Conservation (phyloP, 1,139 yeast species). For the Groenewaldozyma auringiensis region DNA sequence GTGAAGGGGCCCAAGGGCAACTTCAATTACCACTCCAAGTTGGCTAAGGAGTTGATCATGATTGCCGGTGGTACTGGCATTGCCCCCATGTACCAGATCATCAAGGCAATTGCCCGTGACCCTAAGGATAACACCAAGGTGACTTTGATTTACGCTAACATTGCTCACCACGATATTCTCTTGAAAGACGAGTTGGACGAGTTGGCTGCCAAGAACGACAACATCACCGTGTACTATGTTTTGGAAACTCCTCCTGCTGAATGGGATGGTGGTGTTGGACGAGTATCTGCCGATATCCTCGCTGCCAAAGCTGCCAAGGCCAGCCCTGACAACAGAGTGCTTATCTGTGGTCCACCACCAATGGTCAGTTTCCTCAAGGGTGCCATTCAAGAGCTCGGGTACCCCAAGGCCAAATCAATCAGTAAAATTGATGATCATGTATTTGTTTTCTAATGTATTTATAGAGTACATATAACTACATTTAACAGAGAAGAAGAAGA, state of each 20-base stretch:
- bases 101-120: constrained; percentile 42
- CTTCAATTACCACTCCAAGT: constrained; percentile 76
- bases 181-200: constrained; percentile 72
- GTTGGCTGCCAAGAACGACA: constrained; percentile 56
- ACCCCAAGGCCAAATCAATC: constrained; percentile 79
- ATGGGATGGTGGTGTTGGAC: constrained; percentile 83
- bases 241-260: constrained; percentile 65
- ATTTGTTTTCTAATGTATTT: constrained; percentile 54
- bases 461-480: background rate
- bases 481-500: background rate
- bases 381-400: constrained; percentile 72
- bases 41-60: constrained; percentile 70
- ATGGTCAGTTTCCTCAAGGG: constrained; percentile 76
- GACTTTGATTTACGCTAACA: constrained; percentile 68
- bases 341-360: constrained; percentile 94
- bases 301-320: constrained; percentile 60
- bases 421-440: constrained; percentile 91
- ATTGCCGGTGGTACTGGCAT: constrained; percentile 97
- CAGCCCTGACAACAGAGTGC: constrained; percentile 56
- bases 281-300: constrained; percentile 70
- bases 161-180: constrained; percentile 68
- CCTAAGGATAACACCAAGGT: constrained; percentile 74
- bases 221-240: constrained; percentile 65
- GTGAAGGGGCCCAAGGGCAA: constrained; percentile 94
- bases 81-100: constrained; percentile 85